Evolutionary conservation across 306 rosid genomes (phyloP).

Genomic region (Vigna unguiculata): DNA sequence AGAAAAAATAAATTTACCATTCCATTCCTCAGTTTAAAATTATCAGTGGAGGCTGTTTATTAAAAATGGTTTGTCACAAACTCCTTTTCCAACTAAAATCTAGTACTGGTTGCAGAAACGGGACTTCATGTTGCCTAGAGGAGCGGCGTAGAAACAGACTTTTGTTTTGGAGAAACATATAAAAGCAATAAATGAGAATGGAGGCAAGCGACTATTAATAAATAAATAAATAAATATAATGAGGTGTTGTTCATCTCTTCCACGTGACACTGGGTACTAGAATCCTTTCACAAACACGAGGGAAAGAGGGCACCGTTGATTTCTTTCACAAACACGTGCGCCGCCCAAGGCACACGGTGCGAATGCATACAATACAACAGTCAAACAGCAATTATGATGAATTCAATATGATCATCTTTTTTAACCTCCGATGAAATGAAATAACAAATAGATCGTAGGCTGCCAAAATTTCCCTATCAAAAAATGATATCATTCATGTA

Average conservation of each 20-base stretch:
- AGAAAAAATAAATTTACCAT: background rate
- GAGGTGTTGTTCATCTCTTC: slow-evolving; percentile 31
- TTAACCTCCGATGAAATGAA: slow-evolving; percentile 38
- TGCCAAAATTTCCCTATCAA: slow-evolving; percentile 49
- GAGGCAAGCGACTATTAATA: slow-evolving; percentile 19
- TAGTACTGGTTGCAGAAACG: too few relatives aligned
- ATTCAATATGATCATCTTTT: slow-evolving; percentile 21
- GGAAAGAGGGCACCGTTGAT: slow-evolving; percentile 21
- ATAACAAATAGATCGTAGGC: slow-evolving; percentile 43
- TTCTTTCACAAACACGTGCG: slow-evolving; percentile 28
- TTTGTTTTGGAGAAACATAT: background rate
- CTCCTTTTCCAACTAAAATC: background rate
- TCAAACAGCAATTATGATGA: slow-evolving; percentile 26
- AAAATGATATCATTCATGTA: slow-evolving; percentile 37
- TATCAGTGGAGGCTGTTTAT: background rate
- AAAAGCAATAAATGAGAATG: slow-evolving; percentile 5
- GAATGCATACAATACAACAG: slow-evolving; percentile 35
- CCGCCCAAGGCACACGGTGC: slow-evolving; percentile 22
- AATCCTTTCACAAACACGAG: slow-evolving; percentile 40
- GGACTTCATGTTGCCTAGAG: background rate
- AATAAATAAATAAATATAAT: slow-evolving; percentile 15
- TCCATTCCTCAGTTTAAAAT: background rate
- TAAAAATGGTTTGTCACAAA: background rate
- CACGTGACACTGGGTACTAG: slow-evolving; percentile 29
- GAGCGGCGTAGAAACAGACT: background rate